phyloP scores from a whole-genome alignment of 2,329 filamentous ascomycete genomes.

The Stemphylium lycopersici region DNA sequence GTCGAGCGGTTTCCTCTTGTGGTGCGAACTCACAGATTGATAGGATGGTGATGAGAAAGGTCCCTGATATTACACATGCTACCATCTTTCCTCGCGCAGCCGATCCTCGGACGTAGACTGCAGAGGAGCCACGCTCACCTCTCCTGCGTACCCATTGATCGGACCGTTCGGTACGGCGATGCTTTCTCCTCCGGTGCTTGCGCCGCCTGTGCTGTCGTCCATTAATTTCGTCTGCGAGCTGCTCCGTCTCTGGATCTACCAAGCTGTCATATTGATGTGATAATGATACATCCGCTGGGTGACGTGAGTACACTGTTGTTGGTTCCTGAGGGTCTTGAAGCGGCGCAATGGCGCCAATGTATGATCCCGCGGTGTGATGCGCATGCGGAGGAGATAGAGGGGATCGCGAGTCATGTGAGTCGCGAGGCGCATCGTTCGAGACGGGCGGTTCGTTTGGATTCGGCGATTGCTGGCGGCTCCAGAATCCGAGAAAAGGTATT shows the following conservation, averaged over 20 bases:
- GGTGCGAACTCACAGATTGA: constrained; percentile 66
- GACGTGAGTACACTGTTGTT: constrained; percentile 32
- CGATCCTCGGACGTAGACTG: constrained; percentile 28
- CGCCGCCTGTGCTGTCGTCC: constrained; percentile 45
- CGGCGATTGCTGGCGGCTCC: constrained; percentile 36
- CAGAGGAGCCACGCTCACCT: constrained; percentile 22
- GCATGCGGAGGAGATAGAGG: constrained; percentile 27
- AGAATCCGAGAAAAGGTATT: constrained; percentile 40
- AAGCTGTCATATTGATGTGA: constrained; percentile 43
- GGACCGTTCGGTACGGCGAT: constrained; percentile 24
- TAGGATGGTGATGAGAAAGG: constrained; percentile 65
- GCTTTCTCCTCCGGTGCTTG: constrained; percentile 40
- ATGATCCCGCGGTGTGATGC: constrained; percentile 46
- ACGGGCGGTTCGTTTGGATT: constrained; percentile 27
- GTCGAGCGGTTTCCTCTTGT: constrained; percentile 3
- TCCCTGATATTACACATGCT: constrained; percentile 67
- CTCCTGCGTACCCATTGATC: constrained; percentile 38
- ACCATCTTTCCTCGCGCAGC: constrained; percentile 42
- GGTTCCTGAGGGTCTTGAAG: constrained; percentile 30
- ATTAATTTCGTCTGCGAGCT: constrained; percentile 55
- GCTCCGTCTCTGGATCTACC: constrained; percentile 58
- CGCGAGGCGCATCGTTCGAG: constrained; percentile 27
- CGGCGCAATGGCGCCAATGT: constrained; percentile 39
- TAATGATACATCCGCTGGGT: constrained; percentile 42
- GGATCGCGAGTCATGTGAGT: constrained; percentile 36